phyloP scores from a whole-genome alignment of 345 rosid species.

The Camelina sativa region DNA sequence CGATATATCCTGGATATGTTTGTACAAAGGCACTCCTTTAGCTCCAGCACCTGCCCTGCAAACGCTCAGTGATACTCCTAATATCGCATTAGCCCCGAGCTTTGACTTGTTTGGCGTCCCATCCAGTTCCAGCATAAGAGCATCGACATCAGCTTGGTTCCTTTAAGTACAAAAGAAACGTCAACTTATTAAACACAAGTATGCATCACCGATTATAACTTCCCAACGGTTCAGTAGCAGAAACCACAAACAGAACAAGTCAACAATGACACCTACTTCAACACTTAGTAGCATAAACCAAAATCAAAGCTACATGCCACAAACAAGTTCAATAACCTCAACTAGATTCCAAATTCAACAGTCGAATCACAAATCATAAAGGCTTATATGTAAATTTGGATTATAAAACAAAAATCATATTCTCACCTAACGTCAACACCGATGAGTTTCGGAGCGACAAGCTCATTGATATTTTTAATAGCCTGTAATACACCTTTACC shows the following conservation, averaged over 20 bases:
- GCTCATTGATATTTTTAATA: conserved; percentile 70
- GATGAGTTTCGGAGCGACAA: conserved; percentile 84
- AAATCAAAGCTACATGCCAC: not conserved
- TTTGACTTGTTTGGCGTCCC: conserved; percentile 90
- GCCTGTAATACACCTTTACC: conserved; percentile 93
- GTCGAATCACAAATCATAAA: not conserved
- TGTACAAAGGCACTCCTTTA: conserved; percentile 84
- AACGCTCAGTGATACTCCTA: conserved; percentile 91
- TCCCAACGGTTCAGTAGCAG: not conserved
- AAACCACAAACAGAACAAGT: conserved; percentile 3
- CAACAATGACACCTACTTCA: conserved; percentile 2
- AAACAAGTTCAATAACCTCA: not conserved
- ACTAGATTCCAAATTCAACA: not conserved
- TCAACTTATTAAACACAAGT: not conserved
- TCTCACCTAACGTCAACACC: conserved; percentile 90
- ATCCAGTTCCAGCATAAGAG: conserved; percentile 84
- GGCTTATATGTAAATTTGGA: not conserved
- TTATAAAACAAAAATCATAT: not conserved
- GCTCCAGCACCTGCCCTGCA: conserved; percentile 99
- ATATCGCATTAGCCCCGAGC: conserved; percentile 89
- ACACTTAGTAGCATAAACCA: not conserved
- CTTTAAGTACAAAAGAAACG: conserved; percentile 40
- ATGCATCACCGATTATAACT: not conserved
- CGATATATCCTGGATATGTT: conserved; percentile 88
- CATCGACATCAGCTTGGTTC: conserved; percentile 90